These are phyloP conservation scores for Vanrija humicola DNA, from an alignment of 1,284 basidiomycete genomes.

Conservation along the genomic window DNA sequence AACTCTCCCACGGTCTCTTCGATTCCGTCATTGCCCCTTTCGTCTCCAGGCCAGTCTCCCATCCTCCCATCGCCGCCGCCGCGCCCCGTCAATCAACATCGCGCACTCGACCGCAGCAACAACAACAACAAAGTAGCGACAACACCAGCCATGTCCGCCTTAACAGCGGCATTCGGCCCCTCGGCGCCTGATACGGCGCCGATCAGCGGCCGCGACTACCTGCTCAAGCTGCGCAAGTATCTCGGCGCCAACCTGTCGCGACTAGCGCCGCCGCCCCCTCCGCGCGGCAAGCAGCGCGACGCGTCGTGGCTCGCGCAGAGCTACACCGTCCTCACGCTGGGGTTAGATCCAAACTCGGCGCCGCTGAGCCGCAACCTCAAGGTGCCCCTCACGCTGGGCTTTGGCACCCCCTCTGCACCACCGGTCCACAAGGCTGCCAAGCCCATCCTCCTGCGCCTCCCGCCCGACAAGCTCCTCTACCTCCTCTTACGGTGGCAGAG, in stretches of 20 bases:
- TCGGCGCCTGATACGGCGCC: conserved; percentile 18
- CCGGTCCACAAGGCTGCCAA: conserved; percentile 14
- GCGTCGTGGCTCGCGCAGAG: conserved; percentile 37
- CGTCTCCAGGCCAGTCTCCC: too few relatives aligned
- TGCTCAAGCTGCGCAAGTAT: conserved; percentile 45
- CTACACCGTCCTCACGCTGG: conserved; percentile 47
- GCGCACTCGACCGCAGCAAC: conserved; percentile 1
- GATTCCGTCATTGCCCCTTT: too few relatives aligned
- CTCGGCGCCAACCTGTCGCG: conserved; percentile 38
- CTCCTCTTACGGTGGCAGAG: conserved; percentile 46
- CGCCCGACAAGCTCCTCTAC: conserved; percentile 46
- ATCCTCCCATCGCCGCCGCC: too few relatives aligned
- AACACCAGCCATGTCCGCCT: too few relatives aligned
- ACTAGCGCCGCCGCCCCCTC: conserved; percentile 27
- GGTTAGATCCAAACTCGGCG: conserved; percentile 42
- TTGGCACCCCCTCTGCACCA: conserved; percentile 25
- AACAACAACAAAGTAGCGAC: not conserved
- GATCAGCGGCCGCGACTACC: conserved; percentile 35
- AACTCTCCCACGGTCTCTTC: too few relatives aligned
- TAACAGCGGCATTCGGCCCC: conserved; percentile 2
- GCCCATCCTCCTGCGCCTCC: conserved; percentile 43
- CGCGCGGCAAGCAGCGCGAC: conserved; percentile 5
- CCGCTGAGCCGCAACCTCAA: conserved; percentile 38
- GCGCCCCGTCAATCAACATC: too few relatives aligned
- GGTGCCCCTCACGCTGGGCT: conserved; percentile 43